A percentile compares a stretch with the other conserved stretches of the same genome.
These are phyloP conservation scores for Talaromyces adpressus DNA, from an alignment of 495 filamentous ascomycete genomes.

Conservation along the genomic window DNA sequence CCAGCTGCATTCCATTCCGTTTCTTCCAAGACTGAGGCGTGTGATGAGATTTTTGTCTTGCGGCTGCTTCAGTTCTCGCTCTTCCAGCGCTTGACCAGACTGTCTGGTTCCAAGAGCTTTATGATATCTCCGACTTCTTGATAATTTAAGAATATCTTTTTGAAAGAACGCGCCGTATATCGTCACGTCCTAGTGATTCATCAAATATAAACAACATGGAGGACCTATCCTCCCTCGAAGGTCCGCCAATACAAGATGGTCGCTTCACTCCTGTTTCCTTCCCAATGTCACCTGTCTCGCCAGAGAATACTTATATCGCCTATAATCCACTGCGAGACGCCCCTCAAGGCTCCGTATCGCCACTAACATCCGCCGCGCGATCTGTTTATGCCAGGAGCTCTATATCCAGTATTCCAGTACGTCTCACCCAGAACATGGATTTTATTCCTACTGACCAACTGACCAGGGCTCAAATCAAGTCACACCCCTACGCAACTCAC, in stretches of 20 bases:
- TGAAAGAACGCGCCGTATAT: too few species aligned
- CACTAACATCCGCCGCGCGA: background rate
- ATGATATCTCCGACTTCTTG: too few species aligned
- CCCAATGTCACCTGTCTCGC: constrained; percentile 4
- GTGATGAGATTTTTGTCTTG: background rate
- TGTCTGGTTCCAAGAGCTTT: too few species aligned
- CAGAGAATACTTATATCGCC: background rate
- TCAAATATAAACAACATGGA: background rate
- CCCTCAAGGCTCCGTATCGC: background rate
- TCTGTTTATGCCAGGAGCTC: background rate
- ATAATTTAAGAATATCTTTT: too few species aligned
- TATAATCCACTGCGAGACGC: background rate
- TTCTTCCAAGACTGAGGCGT: background rate
- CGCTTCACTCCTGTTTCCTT: constrained; percentile 3
- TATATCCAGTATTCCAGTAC: background rate
- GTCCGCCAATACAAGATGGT: constrained; percentile 23
- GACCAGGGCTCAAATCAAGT: background rate
- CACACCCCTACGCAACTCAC: background rate
- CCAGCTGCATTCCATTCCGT: background rate
- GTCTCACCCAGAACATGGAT: background rate
- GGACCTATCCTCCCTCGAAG: constrained; percentile 31
- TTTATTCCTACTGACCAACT: background rate
- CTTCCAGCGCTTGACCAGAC: background rate
- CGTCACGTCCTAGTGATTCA: background rate
- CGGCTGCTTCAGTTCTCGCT: background rate